Conservation (phyloP, 352 stramenopile genomes). For the Aphanomyces invadans region DNA sequence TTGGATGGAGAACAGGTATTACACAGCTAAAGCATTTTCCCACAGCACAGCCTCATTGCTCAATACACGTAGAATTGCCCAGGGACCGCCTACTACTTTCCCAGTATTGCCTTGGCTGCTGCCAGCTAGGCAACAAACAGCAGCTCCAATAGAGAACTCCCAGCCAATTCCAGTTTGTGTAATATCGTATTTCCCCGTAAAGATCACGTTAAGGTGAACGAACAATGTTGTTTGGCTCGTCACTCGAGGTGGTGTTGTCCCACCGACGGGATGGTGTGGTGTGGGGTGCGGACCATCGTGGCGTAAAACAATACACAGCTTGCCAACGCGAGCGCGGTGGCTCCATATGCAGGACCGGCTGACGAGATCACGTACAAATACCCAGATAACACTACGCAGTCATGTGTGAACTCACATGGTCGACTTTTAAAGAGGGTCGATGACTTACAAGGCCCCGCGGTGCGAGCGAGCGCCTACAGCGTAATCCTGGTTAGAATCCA, state of each 20-base stretch:
- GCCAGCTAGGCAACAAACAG: background rate
- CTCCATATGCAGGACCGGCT: constrained; percentile 58
- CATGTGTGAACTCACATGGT: no score
- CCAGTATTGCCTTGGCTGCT: constrained; percentile 63
- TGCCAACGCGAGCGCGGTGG: constrained; percentile 46
- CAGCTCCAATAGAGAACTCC: background rate
- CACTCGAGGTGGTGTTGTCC: background rate
- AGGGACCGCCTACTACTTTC: constrained; percentile 78
- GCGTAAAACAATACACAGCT: constrained; percentile 28
- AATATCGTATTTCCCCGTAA: no score
- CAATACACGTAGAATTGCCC: constrained; percentile 40
- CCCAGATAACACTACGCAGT: constrained; percentile 61
- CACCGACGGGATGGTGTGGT: background rate
- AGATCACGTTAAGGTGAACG: no score
- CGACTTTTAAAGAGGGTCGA: no score
- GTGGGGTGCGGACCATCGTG: background rate
- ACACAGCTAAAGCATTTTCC: no score
- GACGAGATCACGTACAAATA: constrained; percentile 68
- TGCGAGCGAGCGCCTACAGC: constrained; percentile 62
- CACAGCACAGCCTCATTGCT: no score
- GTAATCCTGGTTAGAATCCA: background rate
- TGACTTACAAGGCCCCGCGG: constrained; percentile 63
- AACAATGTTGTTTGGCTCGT: background rate
- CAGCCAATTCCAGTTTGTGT: background rate
- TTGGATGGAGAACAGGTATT: constrained; percentile 84